Conservation (phyloP, 495 filamentous ascomycete species). For the Hypoxylon trugodes region DNA sequence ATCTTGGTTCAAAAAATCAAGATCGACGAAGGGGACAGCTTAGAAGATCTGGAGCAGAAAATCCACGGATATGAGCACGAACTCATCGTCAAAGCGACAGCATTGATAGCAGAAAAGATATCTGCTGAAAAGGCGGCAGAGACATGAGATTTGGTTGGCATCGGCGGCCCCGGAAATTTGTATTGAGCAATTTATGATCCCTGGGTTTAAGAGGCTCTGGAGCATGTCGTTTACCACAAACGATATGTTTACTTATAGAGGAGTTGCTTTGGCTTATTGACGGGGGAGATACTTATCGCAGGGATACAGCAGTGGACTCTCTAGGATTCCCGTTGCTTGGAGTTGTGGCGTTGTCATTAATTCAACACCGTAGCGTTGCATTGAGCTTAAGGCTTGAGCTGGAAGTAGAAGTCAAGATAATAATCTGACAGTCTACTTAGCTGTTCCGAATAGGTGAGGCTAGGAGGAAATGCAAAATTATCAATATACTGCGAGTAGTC, state of each 20-base stretch:
- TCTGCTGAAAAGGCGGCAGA: slow-evolving; percentile 51
- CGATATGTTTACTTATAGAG: neutral
- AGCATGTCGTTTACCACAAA: neutral
- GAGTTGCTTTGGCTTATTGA: neutral
- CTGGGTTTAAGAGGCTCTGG: neutral
- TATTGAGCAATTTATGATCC: neutral
- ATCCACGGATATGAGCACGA: slow-evolving; percentile 77
- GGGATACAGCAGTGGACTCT: neutral
- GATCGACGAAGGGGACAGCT: slow-evolving; percentile 70
- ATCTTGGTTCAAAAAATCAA: slow-evolving; percentile 77
- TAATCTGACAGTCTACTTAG: too few relatives aligned
- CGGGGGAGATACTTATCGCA: neutral
- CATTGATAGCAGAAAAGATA: slow-evolving; percentile 59
- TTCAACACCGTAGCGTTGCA: too few relatives aligned
- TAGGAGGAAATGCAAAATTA: too few relatives aligned
- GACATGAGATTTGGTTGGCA: slow-evolving; percentile 2
- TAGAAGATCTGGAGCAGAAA: slow-evolving; percentile 71
- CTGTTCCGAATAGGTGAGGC: too few relatives aligned
- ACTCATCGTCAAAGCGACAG: slow-evolving; percentile 73
- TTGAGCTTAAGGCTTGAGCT: too few relatives aligned
- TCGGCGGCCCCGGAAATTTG: neutral
- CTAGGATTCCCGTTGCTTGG: neutral
- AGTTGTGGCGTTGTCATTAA: neutral
- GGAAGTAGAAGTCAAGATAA: too few relatives aligned
- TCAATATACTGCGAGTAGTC: too few relatives aligned